Evolutionary conservation across 2,329 filamentous ascomycete species (phyloP).

Genomic region (Trichoderma koningiopsis): DNA sequence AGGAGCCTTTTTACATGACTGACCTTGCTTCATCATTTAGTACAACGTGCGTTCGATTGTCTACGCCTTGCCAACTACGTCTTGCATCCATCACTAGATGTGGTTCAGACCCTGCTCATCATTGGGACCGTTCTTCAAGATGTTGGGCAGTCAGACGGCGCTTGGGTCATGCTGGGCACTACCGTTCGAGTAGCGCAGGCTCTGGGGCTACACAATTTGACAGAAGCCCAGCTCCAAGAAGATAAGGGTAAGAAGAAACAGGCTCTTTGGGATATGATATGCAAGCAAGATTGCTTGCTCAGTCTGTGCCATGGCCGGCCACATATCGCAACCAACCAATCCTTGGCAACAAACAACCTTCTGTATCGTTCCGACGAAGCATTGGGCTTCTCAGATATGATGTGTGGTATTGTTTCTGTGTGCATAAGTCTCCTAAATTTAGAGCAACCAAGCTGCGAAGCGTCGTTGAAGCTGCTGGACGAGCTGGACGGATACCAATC

Average conservation of each 20-base stretch:
- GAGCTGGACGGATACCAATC: conserved; percentile 18
- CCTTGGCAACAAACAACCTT: background rate
- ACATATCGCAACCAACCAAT: conserved; percentile 6
- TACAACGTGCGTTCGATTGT: conserved; percentile 20
- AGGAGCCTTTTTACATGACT: background rate
- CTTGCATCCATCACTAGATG: conserved; percentile 15
- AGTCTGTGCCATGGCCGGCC: conserved; percentile 22
- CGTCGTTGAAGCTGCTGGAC: background rate
- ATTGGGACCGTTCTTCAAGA: conserved; percentile 22
- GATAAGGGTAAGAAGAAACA: background rate
- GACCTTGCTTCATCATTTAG: background rate
- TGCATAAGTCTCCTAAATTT: background rate
- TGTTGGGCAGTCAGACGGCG: conserved; percentile 21
- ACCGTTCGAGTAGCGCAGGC: conserved; percentile 20
- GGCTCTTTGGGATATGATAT: conserved; percentile 11
- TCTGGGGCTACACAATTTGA: conserved; percentile 13
- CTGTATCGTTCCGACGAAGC: background rate
- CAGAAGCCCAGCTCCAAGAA: background rate
- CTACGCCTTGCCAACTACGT: conserved; percentile 21
- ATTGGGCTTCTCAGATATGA: background rate
- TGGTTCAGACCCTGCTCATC: conserved; percentile 9
- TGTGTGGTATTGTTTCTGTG: background rate
- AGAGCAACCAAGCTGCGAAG: background rate
- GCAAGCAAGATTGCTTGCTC: conserved; percentile 19
- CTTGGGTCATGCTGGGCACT: conserved; percentile 22